A percentile compares a stretch with the other conserved stretches of the same genome.
These are phyloP conservation scores for Xylaria sp. DNA, from an alignment of 2,329 filamentous ascomycete genomes.

Conservation along the genomic window DNA sequence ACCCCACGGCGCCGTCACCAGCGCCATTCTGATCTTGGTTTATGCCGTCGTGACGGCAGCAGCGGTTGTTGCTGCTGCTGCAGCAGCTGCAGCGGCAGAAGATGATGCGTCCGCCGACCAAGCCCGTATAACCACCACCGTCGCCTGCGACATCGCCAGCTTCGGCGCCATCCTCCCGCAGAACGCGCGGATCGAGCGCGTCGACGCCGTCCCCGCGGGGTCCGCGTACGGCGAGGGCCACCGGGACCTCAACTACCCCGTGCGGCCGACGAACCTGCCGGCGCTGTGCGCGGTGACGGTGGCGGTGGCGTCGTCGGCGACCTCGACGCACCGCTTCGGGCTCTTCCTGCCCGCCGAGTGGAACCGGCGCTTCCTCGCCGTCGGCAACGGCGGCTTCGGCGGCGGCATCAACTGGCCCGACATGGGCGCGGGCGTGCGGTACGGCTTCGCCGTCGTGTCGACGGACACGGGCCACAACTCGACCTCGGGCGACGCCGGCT, in stretches of 20 bases:
- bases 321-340: slow-evolving; percentile 41
- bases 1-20: slow-evolving; percentile 10
- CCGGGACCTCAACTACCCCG: slow-evolving; percentile 39
- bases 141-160: slow-evolving; percentile 19
- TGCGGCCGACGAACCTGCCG: slow-evolving; percentile 41
- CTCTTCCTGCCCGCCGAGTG: slow-evolving; percentile 43
- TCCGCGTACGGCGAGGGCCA: slow-evolving; percentile 42
- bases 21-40: too few relatives aligned
- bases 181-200: slow-evolving; percentile 33
- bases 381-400: slow-evolving; percentile 45
- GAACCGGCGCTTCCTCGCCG: slow-evolving; percentile 41
- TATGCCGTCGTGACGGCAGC: slow-evolving; percentile 1
- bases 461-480: slow-evolving; percentile 50
- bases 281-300: slow-evolving; percentile 44
- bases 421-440: slow-evolving; percentile 37
- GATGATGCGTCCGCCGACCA: slow-evolving; percentile 8
- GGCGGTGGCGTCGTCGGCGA: slow-evolving; percentile 36
- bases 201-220: slow-evolving; percentile 35
- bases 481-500: slow-evolving; percentile 34
- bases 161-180: slow-evolving; percentile 30
- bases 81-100: slow-evolving; percentile 10
- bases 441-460: slow-evolving; percentile 46
- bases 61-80: slow-evolving; percentile 7
- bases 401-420: slow-evolving; percentile 41
- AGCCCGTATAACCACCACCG: slow-evolving; percentile 12